These are phyloP conservation scores for Hygrocybe punicea DNA, from an alignment of 768 basidiomycete species.

Conservation along the genomic window DNA sequence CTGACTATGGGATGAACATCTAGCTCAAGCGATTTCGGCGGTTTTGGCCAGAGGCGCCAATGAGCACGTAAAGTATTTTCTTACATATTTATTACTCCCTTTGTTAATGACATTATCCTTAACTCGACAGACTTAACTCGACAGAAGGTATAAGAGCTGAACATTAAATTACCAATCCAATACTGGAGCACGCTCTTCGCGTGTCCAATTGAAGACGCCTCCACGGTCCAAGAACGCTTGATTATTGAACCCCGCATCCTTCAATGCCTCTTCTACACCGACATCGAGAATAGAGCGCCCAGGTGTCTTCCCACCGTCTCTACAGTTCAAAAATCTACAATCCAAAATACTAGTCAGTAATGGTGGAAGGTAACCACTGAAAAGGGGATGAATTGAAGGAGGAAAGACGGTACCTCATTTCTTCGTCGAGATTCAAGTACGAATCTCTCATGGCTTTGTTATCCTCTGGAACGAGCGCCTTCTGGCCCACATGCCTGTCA, in stretches of 20 bases:
- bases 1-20: no score
- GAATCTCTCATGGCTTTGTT: constrained; percentile 40
- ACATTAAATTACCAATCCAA: constrained; percentile 11
- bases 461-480: constrained; percentile 35
- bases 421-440: constrained; percentile 37
- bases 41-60: no score
- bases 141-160: no score
- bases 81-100: no score
- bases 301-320: constrained; percentile 17
- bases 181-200: constrained; percentile 4
- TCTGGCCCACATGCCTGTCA: constrained; percentile 25
- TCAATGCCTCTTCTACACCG: constrained; percentile 22
- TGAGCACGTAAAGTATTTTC: no score
- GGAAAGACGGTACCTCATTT: constrained; percentile 3
- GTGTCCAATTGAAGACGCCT: constrained; percentile 25
- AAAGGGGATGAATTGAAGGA: no score
- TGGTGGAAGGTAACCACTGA: no score
- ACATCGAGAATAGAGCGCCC: constrained; percentile 24
- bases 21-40: no score
- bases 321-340: constrained; percentile 22
- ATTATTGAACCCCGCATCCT: constrained; percentile 22
- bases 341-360: background rate
- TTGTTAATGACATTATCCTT: no score
- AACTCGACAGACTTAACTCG: no score
- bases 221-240: constrained; percentile 20